Base-by-base conservation (phyloP, 352 stramenopile genomes). In the Saprolegnia parasitica region DNA sequence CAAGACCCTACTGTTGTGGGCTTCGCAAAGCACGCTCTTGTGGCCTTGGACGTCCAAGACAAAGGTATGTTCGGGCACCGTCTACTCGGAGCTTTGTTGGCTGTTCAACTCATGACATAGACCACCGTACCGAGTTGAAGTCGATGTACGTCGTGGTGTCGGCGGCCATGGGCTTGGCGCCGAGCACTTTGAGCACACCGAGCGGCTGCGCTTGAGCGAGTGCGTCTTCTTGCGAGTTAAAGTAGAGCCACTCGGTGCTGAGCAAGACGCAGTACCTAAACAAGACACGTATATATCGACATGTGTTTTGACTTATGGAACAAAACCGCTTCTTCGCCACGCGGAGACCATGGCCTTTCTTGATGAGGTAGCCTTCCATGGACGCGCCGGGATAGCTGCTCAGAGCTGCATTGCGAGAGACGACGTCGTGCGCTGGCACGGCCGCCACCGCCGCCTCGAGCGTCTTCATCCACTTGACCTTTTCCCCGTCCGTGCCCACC, bases 351-450 rank as follows among this genome's bases (percentile, higher is more conserved):
- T 37, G 26, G 46, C 63, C 49, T 29, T 70, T 29, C 42, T 70
- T 70, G 21, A 52, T 83, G 20, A 93, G 61, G 55, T 87, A 90
- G 0, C 85, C 83, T 71, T 93, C 84, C 83, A 93, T 93, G 0
- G 75, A 49, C 0, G 84, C 83, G 6, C 83, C 81, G 20, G 76
- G 56, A 9, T 91, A 80, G 63, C 83, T 89, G 8, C 79, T 76
- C 32, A 93, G 73, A 6, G 80, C 74, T 0, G 77, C 52, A 35
- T 93, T 80, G 3, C 85, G 77, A 67, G 72, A 47, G 29, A 76
- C 46, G 1, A 67, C 46, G 20, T 75, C 65, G 10, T 42, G 9
- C 1, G 29, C 5, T 21, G 37, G 10, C 32, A 61, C 39, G 4
- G 42, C 56, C 0, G 40, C 26, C 1, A 63, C 29, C 0, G 67